Base-by-base conservation (phyloP, 73 alveolate genomes). In the Loxodes magnus region DNA sequence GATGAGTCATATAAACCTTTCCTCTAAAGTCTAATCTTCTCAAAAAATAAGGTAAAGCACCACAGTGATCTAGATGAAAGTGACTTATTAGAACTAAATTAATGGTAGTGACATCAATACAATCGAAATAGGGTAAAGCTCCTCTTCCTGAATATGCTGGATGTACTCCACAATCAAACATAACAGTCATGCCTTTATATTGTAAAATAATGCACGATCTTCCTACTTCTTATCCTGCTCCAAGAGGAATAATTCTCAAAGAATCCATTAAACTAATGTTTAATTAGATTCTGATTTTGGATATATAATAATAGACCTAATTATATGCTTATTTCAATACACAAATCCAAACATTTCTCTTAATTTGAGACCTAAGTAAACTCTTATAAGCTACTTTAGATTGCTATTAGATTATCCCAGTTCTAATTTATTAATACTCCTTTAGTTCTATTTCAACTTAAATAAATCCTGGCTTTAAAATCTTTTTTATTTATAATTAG, bases 141-240 rank as follows among this genome's bases (percentile, higher is more conserved):
- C 77, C 43, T 17, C 69, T 69, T 4, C 99, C 99, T 41, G 79
- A 77, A 41, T 75, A 87, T 9, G 97, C 99, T 0, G 99, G 99
- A 52, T 92, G 99, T 2, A 88, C 84, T 2, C 99, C 99, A 46
- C 99, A 92, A 73, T 92, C 99, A 36, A 92, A 74, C 95, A 90
- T 81, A 39, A 87, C 83, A 28, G 77, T 81, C 70, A 73, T 79
- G 12, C 92, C 90, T 43, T 90, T 81, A 67, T 79, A 92, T 70
- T 88, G 79, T 19, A 92, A 57, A 55, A 84, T 56, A 54, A 90
- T 87, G 62, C 98, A 92, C 1, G 96, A 84, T 23, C 98, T 82
- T 23, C 98, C 98, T 16, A 92, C 98, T 72, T 92, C 98, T 42
- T 91, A 80, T 0, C 98, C 98, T 3, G 97, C 88, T 0, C 98